Percentiles rank a stretch among this genome's conserved stretches.
Evolutionary conservation across 2,329 filamentous ascomycete species (phyloP).

Genomic region (Lachnellula occidentalis): DNA sequence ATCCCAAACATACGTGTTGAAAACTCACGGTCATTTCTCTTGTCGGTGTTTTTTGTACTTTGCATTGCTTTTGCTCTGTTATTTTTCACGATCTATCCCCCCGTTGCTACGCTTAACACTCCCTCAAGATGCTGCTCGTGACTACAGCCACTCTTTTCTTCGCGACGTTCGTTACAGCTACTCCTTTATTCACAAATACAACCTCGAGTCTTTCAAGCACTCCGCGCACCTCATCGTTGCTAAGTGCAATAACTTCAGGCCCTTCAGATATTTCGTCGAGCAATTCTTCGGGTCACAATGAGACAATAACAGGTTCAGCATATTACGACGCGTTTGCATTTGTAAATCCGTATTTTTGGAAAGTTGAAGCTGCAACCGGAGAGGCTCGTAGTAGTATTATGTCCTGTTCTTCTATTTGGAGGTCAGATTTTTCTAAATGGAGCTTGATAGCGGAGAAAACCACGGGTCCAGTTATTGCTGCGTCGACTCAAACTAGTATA

Average conservation of each 20-base stretch:
- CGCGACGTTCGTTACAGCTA: too few species aligned
- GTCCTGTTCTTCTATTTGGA: not conserved
- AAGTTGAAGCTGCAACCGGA: not conserved
- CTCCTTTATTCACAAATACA: not conserved
- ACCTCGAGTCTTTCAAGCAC: not conserved
- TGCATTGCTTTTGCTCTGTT: too few species aligned
- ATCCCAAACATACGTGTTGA: too few species aligned
- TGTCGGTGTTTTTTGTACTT: too few species aligned
- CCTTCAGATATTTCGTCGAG: not conserved
- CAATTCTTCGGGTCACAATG: not conserved
- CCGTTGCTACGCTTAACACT: too few species aligned
- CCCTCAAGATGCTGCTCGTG: too few species aligned
- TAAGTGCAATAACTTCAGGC: not conserved
- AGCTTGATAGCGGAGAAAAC: not conserved
- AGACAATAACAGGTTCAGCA: not conserved
- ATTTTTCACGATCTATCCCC: too few species aligned
- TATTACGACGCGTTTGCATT: not conserved
- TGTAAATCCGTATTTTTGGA: not conserved
- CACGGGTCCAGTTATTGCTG: not conserved
- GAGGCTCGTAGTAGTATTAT: not conserved
- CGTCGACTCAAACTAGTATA: not conserved
- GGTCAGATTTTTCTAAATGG: not conserved
- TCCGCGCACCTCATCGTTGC: not conserved
- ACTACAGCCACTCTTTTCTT: too few species aligned
- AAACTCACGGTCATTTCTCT: too few species aligned